Percentiles rank a stretch among this genome's conserved stretches.
Conservation (phyloP, 176 grass and related monocot genomes). For the Miscanthus lutarioriparius region DNA sequence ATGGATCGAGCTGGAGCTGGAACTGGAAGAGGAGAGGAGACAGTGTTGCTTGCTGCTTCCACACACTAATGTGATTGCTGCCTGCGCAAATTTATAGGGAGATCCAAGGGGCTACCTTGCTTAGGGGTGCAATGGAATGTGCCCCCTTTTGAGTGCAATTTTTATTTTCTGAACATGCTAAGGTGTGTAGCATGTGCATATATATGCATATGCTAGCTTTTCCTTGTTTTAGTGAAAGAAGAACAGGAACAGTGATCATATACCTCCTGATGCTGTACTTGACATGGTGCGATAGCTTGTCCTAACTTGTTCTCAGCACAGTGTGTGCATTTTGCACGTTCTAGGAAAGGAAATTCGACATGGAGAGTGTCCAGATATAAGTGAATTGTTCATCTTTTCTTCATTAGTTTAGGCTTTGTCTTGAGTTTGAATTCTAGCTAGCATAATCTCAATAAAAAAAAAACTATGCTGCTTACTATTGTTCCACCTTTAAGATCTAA, state of each 20-base stretch:
- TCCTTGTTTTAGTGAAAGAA: background rate
- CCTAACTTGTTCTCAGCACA: background rate
- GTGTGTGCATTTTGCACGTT: background rate
- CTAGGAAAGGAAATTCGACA: background rate
- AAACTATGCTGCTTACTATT: too few relatives aligned
- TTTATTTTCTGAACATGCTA: background rate
- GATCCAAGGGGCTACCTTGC: background rate
- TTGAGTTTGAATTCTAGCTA: too few relatives aligned
- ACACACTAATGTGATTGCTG: slow-evolving; percentile 28
- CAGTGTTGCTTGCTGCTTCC: slow-evolving; percentile 31
- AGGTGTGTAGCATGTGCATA: background rate
- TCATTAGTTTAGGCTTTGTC: too few relatives aligned
- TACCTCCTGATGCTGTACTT: background rate
- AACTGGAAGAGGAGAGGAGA: background rate
- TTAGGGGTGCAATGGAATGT: background rate
- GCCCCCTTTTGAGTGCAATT: background rate
- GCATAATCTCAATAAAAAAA: too few relatives aligned
- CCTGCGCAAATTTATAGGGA: slow-evolving; percentile 22
- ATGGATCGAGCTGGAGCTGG: background rate
- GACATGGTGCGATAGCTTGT: background rate
- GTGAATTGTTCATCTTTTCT: too few relatives aligned
- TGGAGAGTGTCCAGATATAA: background rate
- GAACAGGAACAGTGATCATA: background rate
- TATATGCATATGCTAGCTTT: background rate
- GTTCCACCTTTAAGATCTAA: too few relatives aligned